Base-by-base conservation (phyloP, 2,329 filamentous ascomycete species). In the Cladosporium velox region DNA sequence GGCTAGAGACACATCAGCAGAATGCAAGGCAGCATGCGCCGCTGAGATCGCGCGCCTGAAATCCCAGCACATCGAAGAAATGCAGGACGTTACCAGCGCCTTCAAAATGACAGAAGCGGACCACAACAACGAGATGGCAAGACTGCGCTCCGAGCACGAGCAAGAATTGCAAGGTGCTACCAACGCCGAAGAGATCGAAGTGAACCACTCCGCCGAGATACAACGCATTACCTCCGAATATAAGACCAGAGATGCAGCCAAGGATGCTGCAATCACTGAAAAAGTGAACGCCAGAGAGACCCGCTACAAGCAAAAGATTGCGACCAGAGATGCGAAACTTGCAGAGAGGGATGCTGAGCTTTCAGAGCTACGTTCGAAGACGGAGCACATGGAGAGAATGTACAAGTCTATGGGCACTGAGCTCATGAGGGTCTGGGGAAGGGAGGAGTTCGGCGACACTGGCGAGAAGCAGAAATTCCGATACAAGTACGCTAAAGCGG, bases 371-470 rank as follows among this genome's bases (percentile, higher is more conserved):
- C 65, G 66, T 6, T 64, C 62, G 34, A 71, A 68, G 54, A 44
- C 72, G 28, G 70, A 70, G 41, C 69, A 72, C 54, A 58, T 73
- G 41, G 70, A 72, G 65, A 69, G 69, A 35, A 76, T 78, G 70
- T 70, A 75, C 41, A 71, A 70, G 63, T 63, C 70, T 0, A 73
- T 78, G 73, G 73, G 70, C 5, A 75, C 76, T 59, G 86, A 89
- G 52, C 81, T 97, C 59, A 88, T 93, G 78, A 85, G 90, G 69
- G 91, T 92, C 69, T 97, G 93, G 93, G 92, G 96, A 73, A 87
- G 90, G 49, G 75, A 77, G 61, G 78, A 79, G 64, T 72, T 73
- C 24, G 78, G 77, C 10, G 65, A 61, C 0, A 68, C 70, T 21
- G 71, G 69, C 8, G 70, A 68, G 35, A 70, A 71, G 66, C 78